Evolutionary conservation across 2,329 filamentous ascomycete species (phyloP), one percentile per base, ranked within the genome.

Genomic region (Triangularia verruculosa): DNA sequence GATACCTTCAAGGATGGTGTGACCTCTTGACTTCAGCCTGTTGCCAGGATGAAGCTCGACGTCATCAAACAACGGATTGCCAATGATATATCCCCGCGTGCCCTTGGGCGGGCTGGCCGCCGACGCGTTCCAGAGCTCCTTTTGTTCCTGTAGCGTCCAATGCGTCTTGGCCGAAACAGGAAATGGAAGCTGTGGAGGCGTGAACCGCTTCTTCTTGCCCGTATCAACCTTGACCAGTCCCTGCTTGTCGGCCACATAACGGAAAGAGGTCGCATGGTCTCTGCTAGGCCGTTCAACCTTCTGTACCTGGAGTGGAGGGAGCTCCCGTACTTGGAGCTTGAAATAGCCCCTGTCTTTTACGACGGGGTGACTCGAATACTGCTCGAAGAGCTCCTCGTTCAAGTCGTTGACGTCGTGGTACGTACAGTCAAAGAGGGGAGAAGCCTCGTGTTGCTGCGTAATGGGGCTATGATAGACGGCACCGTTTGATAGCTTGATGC

Each of bases 161-260:
- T 65, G 56, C 20, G 54, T 55, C 64, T 70, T 64, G 12, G 59
- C 57, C 15, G 63, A 68, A 34, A 28, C 11, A 6, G 68, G 69
- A 5, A 71, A 61, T 0, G 70, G 70, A 20, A 71, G 64, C 15
- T 61, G 52, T 3, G 70, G 70, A 30, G 64, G 43, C 1, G 34
- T 58, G 53, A 69, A 68, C 57, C 64, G 68, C 15, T 62, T 64
- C 17, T 61, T 64, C 39, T 66, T 70, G 12, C 69, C 70, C 6
- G 66, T 66, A 43, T 71, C 70, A 30, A 71, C 69, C 64, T 69
- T 71, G 66, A 71, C 64, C 13, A 70, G 62, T 3, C 70, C 70
- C 1, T 61, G 51, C 2, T 57, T 30, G 61, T 71, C 68, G 32
- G 52, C 32, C 58, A 67, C 66, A 60, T 71, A 71, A 13, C 47